A percentile compares a stretch with the other conserved stretches of the same genome.
These are phyloP conservation scores for Vaccinium myrtillus DNA, from an alignment of 148 eudicot genomes.

Conservation along the genomic window DNA sequence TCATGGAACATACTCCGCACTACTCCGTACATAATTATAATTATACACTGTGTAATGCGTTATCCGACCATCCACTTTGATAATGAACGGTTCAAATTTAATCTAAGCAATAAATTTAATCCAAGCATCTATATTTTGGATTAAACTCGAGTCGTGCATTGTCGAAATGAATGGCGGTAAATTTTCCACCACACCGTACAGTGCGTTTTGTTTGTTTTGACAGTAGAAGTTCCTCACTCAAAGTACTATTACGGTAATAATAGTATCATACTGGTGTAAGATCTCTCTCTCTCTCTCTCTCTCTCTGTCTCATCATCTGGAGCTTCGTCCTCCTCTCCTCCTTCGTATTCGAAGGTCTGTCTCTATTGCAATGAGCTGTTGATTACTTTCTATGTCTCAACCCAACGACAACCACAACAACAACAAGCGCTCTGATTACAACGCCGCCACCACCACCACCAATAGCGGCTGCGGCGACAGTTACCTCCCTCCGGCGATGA, in stretches of 20 bases:
- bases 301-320: background rate
- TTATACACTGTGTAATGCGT: too few relatives aligned
- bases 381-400: slow-evolving; percentile 38
- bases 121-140: too few relatives aligned
- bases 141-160: too few relatives aligned
- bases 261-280: background rate
- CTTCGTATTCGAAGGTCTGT: background rate
- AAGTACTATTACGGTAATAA: background rate
- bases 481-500: slow-evolving; percentile 41
- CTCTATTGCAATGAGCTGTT: slow-evolving; percentile 19
- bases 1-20: too few relatives aligned
- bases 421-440: slow-evolving; percentile 12
- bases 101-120: too few relatives aligned
- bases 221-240: background rate
- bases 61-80: too few relatives aligned
- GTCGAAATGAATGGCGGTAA: too few relatives aligned
- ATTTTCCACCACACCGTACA: too few relatives aligned
- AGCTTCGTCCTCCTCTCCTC: background rate
- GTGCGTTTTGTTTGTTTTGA: background rate
- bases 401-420: background rate
- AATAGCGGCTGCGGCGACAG: slow-evolving; percentile 10
- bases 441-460: slow-evolving; percentile 19
- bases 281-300: background rate
- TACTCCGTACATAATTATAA: too few relatives aligned
- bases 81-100: too few relatives aligned